These are phyloP conservation scores for Nicotiana noctiflora DNA, from an alignment of 257 asterid species.

Conservation along the genomic window DNA sequence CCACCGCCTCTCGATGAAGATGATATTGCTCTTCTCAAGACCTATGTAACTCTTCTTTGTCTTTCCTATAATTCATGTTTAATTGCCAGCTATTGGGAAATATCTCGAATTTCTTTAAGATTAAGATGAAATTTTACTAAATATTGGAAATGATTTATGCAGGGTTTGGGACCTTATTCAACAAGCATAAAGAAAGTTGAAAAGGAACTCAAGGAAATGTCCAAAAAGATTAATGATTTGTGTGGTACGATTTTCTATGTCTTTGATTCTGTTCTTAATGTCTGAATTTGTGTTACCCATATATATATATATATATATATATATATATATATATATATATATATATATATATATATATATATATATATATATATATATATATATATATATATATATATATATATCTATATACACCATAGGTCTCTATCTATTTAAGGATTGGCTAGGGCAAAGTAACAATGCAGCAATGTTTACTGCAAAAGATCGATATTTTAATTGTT, in stretches of 20 bases:
- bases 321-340: too few species aligned
- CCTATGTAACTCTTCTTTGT: constrained; percentile 35
- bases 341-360: neutral
- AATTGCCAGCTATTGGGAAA: neutral
- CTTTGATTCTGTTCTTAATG: neutral
- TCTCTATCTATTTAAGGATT: neutral
- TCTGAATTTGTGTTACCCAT: neutral
- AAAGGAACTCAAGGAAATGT: constrained; percentile 87
- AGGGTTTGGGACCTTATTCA: constrained; percentile 90
- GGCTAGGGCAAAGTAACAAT: neutral
- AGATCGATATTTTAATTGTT: neutral
- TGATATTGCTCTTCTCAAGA: constrained; percentile 81
- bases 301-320: too few species aligned
- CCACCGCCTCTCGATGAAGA: constrained; percentile 81
- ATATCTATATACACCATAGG: neutral
- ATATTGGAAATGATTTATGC: constrained; percentile 9
- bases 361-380: too few species aligned
- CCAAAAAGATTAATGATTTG: constrained; percentile 74
- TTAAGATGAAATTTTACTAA: neutral
- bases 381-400: too few species aligned
- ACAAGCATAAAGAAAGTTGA: constrained; percentile 70
- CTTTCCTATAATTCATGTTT: too few species aligned
- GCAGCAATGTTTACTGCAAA: neutral
- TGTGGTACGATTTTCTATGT: constrained; percentile 47
- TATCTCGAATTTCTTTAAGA: neutral